Evolutionary conservation across 345 rosid genomes (phyloP).

Genomic region (thale cress (Arabidopsis thaliana)): DNA sequence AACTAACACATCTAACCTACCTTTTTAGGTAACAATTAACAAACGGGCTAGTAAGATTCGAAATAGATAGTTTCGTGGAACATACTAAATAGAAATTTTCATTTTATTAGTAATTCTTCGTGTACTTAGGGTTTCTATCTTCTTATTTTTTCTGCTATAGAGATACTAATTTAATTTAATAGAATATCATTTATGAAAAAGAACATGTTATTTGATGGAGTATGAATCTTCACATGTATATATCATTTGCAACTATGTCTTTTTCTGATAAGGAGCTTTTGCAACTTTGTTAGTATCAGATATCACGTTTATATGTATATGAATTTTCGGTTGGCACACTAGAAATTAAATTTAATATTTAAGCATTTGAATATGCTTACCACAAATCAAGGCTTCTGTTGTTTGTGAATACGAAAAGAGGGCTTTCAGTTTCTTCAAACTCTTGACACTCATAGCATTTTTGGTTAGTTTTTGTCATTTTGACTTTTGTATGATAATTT

Average conservation of each 20-base stretch:
- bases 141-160: background rate
- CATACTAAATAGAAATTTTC: background rate
- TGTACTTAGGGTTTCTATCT: conserved; percentile 17
- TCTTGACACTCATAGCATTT: background rate
- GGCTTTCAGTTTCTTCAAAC: conserved; percentile 16
- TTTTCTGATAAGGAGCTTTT: background rate
- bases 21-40: background rate
- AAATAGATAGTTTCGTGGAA: conserved; percentile 20
- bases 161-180: background rate
- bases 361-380: background rate
- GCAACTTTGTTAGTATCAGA: background rate
- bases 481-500: background rate
- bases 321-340: background rate
- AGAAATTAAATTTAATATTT: background rate
- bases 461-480: conserved; percentile 3
- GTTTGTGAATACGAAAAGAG: background rate
- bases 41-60: background rate
- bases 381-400: background rate
- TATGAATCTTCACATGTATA: conserved; percentile 1
- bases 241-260: background rate
- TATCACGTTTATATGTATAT: background rate
- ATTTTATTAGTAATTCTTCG: conserved; percentile 6
- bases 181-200: background rate
- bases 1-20: conserved; percentile 8
- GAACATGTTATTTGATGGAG: too few relatives aligned